Percentiles rank a stretch among this genome's conserved stretches.
These are phyloP conservation scores for Phytophthora capsici DNA, from an alignment of 352 stramenopile species.

Conservation along the genomic window DNA sequence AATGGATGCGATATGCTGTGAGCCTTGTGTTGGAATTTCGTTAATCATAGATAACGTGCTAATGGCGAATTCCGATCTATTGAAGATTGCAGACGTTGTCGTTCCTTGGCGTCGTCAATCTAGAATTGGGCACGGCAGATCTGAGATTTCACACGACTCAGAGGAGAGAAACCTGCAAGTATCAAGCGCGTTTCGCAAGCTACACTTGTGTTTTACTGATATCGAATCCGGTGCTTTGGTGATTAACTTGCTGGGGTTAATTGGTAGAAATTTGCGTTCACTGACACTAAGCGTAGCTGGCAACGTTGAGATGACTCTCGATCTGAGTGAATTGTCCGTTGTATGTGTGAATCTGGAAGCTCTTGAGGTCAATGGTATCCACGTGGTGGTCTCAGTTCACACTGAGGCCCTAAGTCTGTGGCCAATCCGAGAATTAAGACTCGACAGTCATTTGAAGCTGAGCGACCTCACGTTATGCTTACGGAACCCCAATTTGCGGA, in stretches of 20 bases:
- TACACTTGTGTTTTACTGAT: no score
- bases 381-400: not conserved
- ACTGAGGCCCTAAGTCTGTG: not conserved
- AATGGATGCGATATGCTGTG: not conserved
- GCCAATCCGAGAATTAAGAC: not conserved
- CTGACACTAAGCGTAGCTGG: not conserved
- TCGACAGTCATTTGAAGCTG: not conserved
- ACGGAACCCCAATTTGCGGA: not conserved
- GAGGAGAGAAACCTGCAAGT: no score
- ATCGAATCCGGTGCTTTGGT: not conserved
- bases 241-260: not conserved
- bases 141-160: not conserved
- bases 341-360: not conserved
- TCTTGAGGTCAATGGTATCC: not conserved
- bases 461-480: not conserved
- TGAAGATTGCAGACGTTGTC: not conserved
- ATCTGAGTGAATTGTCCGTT: not conserved
- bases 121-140: not conserved
- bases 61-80: not conserved
- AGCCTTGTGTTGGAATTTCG: not conserved
- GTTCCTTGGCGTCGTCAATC: not conserved
- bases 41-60: not conserved
- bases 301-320: not conserved
- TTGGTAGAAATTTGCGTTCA: not conserved
- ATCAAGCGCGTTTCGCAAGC: not conserved